Percentiles rank a stretch among this genome's conserved stretches.
These are phyloP conservation scores for Conidiobolus incongruus DNA, from an alignment of 371 early-diverging fungal genomes.

Conservation along the genomic window DNA sequence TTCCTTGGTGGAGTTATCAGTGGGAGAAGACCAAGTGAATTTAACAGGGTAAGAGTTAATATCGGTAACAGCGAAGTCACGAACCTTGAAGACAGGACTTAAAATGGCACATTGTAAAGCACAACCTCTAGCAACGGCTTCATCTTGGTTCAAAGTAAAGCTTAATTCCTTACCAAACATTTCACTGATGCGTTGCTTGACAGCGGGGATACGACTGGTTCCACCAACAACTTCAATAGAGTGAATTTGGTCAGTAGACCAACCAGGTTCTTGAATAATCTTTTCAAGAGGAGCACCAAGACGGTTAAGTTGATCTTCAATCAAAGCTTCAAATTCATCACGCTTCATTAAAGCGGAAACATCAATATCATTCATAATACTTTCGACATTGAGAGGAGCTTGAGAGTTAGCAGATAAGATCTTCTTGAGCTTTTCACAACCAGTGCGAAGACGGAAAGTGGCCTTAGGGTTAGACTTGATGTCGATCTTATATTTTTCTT, in stretches of 20 bases:
- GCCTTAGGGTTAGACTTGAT: constrained; percentile 79
- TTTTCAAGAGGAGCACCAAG: constrained; percentile 44
- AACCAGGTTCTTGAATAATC: constrained; percentile 58
- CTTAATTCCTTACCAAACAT: constrained; percentile 70
- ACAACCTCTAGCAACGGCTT: constrained; percentile 89
- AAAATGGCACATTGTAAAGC: constrained; percentile 93
- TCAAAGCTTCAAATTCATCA: constrained; percentile 66
- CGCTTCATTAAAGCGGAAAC: constrained; percentile 61
- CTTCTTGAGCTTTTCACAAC: constrained; percentile 91
- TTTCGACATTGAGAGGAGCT: constrained; percentile 82
- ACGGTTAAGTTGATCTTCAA: constrained; percentile 43
- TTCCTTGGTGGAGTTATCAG: constrained; percentile 40
- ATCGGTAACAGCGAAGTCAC: constrained; percentile 84
- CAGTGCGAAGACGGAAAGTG: constrained; percentile 69
- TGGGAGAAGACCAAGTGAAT: constrained; percentile 43
- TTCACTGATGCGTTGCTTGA: constrained; percentile 67
- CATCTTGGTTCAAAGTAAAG: constrained; percentile 91
- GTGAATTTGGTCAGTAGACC: constrained; percentile 62
- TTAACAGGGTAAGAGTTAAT: constrained; percentile 54
- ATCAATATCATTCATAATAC: constrained; percentile 84
- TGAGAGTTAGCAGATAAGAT: constrained; percentile 79
- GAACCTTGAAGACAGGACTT: constrained; percentile 93
- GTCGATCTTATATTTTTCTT: constrained; percentile 83
- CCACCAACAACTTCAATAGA: constrained; percentile 88
- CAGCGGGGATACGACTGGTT: constrained; percentile 77